Evolutionary conservation across 2,329 filamentous ascomycete species (phyloP).

Genomic region (Stemphylium lycopersici): DNA sequence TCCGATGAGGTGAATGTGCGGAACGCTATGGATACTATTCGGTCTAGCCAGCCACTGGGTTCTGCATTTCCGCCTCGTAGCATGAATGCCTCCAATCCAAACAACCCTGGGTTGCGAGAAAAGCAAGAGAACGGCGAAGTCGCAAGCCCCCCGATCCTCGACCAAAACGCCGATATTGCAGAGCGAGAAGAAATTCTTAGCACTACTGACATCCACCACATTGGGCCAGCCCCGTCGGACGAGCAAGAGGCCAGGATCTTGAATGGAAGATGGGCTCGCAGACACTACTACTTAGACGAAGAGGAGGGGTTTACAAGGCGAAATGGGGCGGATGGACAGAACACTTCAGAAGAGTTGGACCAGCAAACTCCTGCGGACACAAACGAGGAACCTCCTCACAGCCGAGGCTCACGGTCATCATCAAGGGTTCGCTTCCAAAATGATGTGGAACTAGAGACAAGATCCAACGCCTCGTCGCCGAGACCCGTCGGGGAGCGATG

Average conservation of each 20-base stretch:
- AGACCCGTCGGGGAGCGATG: slow-evolving; percentile 70
- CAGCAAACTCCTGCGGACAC: slow-evolving; percentile 27
- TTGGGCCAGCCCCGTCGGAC: slow-evolving; percentile 4
- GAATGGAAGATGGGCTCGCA: slow-evolving; percentile 74
- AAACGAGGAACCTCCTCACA: not conserved
- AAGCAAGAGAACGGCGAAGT: slow-evolving; percentile 44
- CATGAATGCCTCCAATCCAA: slow-evolving; percentile 32
- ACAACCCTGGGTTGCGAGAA: slow-evolving; percentile 24
- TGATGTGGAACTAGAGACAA: slow-evolving; percentile 71
- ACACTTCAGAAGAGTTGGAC: slow-evolving; percentile 17
- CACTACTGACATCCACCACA: slow-evolving; percentile 15
- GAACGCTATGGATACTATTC: slow-evolving; percentile 48
- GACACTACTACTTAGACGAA: slow-evolving; percentile 83
- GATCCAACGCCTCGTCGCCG: slow-evolving; percentile 76
- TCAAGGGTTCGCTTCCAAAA: slow-evolving; percentile 81
- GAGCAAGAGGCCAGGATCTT: slow-evolving; percentile 35
- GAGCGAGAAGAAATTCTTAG: slow-evolving; percentile 24
- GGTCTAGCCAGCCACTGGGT: slow-evolving; percentile 54
- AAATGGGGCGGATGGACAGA: slow-evolving; percentile 18
- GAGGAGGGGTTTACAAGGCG: slow-evolving; percentile 70
- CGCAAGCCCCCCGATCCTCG: slow-evolving; percentile 34
- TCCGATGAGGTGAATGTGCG: slow-evolving; percentile 75
- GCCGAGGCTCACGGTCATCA: slow-evolving; percentile 68
- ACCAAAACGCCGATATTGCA: slow-evolving; percentile 34
- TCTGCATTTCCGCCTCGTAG: slow-evolving; percentile 51